Evolutionary conservation across 2,329 filamentous ascomycete genomes (phyloP).

Genomic region (Plenodomus biglobosus): DNA sequence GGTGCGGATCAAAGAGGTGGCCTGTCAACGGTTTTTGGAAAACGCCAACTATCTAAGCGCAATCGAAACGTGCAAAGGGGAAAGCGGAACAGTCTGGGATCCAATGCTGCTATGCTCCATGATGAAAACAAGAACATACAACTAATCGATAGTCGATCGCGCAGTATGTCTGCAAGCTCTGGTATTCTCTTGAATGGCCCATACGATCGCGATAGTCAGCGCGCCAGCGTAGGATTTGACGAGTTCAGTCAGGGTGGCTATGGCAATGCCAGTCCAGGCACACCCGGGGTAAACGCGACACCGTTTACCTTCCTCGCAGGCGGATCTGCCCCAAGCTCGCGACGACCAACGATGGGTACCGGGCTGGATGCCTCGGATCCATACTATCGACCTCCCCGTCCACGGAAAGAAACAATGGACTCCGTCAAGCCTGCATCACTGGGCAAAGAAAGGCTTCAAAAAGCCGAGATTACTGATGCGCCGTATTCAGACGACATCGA

Average conservation of each 20-base stretch:
- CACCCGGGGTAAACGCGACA: slow-evolving; percentile 71
- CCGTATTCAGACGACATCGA: slow-evolving; percentile 50
- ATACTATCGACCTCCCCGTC: slow-evolving; percentile 84
- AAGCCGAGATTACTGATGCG: slow-evolving; percentile 51
- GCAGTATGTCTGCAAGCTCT: slow-evolving; percentile 64
- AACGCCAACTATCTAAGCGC: slow-evolving; percentile 81
- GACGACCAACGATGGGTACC: slow-evolving; percentile 41
- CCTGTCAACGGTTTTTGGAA: slow-evolving; percentile 82
- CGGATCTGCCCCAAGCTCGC: slow-evolving; percentile 47
- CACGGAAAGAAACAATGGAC: slow-evolving; percentile 61
- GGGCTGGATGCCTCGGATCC: slow-evolving; percentile 60
- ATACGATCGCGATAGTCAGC: slow-evolving; percentile 43
- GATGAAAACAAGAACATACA: slow-evolving; percentile 66
- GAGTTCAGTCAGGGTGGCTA: slow-evolving; percentile 56
- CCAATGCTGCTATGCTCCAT: slow-evolving; percentile 76
- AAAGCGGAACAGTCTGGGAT: slow-evolving; percentile 78
- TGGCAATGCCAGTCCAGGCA: slow-evolving; percentile 65
- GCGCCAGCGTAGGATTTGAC: slow-evolving; percentile 58
- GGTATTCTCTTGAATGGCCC: slow-evolving; percentile 61
- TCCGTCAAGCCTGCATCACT: slow-evolving; percentile 51
- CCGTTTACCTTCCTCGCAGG: slow-evolving; percentile 69
- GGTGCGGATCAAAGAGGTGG: slow-evolving; percentile 79
- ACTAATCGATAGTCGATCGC: slow-evolving; percentile 55
- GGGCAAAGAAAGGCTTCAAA: slow-evolving; percentile 50
- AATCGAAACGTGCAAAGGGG: slow-evolving; percentile 66